Evolutionary conservation across 225 moss, liverwort and hornwort genomes (phyloP).

Genomic region (Ulota crispa): DNA sequence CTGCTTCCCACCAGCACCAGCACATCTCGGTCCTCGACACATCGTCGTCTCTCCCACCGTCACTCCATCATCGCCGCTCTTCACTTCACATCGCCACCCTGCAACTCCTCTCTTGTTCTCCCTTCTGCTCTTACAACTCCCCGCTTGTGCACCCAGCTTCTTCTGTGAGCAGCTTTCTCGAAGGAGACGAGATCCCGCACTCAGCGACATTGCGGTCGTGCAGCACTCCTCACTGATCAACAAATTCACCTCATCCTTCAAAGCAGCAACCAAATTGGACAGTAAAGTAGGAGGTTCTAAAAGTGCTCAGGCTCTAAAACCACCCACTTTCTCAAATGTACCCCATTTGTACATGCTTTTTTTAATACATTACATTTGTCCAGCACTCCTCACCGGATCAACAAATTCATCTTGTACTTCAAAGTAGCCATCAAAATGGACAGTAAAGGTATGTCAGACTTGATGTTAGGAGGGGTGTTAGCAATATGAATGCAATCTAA

Average conservation of each 20-base stretch:
- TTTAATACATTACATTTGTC: too few species aligned
- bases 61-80: slow-evolving; percentile 9
- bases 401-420: too few species aligned
- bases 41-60: slow-evolving; percentile 11
- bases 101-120: neutral
- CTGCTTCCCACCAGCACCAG: slow-evolving; percentile 5
- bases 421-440: too few species aligned
- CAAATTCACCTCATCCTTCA: neutral
- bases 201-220: slow-evolving; percentile 24
- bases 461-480: too few species aligned
- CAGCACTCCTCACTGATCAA: neutral
- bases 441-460: too few species aligned
- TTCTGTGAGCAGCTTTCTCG: slow-evolving; percentile 21
- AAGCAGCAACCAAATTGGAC: neutral
- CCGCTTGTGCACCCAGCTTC: slow-evolving; percentile 15
- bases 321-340: too few species aligned
- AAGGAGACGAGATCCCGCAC: slow-evolving; percentile 16
- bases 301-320: too few species aligned
- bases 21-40: slow-evolving; percentile 14
- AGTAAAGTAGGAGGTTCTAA: too few species aligned
- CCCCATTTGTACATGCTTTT: too few species aligned
- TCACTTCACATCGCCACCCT: slow-evolving; percentile 40
- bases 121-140: slow-evolving; percentile 24
- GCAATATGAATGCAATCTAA: too few species aligned
- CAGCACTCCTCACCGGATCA: too few species aligned